Base-by-base conservation (phyloP, 208 protist species). In the Crithidia brevicula region DNA sequence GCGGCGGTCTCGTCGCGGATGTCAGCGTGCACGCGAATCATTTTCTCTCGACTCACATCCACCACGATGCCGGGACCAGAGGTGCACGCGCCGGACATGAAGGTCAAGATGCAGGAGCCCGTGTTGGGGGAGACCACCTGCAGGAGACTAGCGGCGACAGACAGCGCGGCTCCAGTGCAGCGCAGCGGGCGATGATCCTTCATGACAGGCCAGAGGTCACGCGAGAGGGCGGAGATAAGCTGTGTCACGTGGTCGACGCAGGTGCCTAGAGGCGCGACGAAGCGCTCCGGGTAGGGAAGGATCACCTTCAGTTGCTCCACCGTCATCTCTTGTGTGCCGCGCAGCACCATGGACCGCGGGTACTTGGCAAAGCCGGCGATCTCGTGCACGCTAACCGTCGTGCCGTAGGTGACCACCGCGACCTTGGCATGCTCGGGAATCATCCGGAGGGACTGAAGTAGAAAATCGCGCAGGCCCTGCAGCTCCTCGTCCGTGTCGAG, bases 321-420 rank as follows among this genome's bases (percentile, higher is more conserved):
- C 30, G 75, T 88, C 45, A 95, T 77, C 62, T 96, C 84, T 51
- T 93, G 82, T 36, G 82, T 81, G 28, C 92, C 92, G 49, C 88
- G 94, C 49, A 95, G 67, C 45, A 92, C 85, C 53, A 87, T 72
- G 11, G 96, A 82, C 47, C 95, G 89, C 11, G 98, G 89, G 64
- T 94, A 88, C 30, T 91, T 74, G 54, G 74, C 95, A 56, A 66
- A 65, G 4, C 72, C 74, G 38, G 72, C 65, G 25, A 98, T 58
- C 53, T 98, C 87, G 69, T 97, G 89, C 61, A 97, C 46, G 58
- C 93, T 85, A 65, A 99, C 95, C 4, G 93, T 98, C 2, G 97
- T 96, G 22, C 99, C 98, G 75, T 96, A 99, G 1, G 98, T 99
- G 65, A 99, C 98, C n/a, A 99, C 75, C 58, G 96, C 97, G 22